Evolutionary conservation across 176 grass and related monocot genomes (phyloP).

Genomic region (Neostapfia colusana): DNA sequence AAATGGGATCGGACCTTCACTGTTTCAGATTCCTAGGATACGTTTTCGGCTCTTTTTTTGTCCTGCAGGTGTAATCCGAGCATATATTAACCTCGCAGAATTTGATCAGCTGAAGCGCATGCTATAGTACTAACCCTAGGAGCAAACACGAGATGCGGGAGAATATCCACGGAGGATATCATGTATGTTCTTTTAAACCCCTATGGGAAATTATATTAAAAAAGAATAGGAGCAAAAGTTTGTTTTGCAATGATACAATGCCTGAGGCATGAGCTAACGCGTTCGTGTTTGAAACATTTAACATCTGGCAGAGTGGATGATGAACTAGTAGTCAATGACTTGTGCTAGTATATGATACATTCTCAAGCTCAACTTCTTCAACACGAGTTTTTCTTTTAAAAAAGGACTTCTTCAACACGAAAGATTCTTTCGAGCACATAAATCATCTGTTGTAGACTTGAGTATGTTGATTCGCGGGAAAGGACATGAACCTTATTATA

Average conservation of each 20-base stretch:
- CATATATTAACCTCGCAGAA: background rate
- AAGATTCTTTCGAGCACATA: background rate
- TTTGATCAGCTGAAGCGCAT: background rate
- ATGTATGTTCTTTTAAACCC: too few species aligned
- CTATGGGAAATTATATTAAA: too few species aligned
- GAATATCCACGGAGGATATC: background rate
- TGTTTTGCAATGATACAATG: too few species aligned
- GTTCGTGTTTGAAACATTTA: background rate
- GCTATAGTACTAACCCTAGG: background rate
- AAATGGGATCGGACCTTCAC: slow-evolving; percentile 6
- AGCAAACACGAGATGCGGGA: background rate
- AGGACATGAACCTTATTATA: background rate
- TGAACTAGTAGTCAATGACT: background rate
- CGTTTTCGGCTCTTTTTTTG: background rate
- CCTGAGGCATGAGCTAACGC: too few species aligned
- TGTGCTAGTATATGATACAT: background rate
- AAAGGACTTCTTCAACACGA: background rate
- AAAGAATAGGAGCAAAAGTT: too few species aligned
- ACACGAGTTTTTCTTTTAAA: too few species aligned
- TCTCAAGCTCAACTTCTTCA: background rate
- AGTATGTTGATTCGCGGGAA: background rate
- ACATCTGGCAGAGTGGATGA: too few species aligned
- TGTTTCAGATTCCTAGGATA: slow-evolving; percentile 6
- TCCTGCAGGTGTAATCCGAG: slow-evolving; percentile 6
- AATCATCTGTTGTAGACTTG: background rate